These are phyloP conservation scores for Verbena officinalis DNA, from an alignment of 257 asterid genomes.

Conservation along the genomic window DNA sequence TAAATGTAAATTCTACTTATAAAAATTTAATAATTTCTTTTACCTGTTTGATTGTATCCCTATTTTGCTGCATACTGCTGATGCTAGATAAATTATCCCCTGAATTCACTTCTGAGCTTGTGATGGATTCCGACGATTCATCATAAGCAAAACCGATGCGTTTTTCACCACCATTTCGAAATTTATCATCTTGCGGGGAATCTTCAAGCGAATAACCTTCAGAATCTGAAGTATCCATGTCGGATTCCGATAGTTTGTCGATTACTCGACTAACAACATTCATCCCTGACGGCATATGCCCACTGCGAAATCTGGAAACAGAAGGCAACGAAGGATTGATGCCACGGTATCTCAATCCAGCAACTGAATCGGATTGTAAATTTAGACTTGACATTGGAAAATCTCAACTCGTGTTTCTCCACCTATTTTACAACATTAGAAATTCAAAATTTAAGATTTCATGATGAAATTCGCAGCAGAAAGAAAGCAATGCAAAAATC, in stretches of 20 bases:
- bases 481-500: neutral
- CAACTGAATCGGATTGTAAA: slow-evolving; percentile 41
- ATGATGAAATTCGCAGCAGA: neutral
- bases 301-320: slow-evolving; percentile 50
- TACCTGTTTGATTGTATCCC: no score
- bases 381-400: slow-evolving; percentile 50
- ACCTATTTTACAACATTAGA: slow-evolving; percentile 30
- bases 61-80: no score
- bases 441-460: slow-evolving; percentile 21
- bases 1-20: no score
- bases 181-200: slow-evolving; percentile 79
- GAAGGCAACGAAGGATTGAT: slow-evolving; percentile 60
- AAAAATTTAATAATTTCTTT: no score
- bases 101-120: slow-evolving; percentile 49
- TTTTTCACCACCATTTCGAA: slow-evolving; percentile 36
- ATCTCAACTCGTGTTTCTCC: slow-evolving; percentile 19
- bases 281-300: slow-evolving; percentile 56
- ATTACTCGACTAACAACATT: slow-evolving; percentile 37
- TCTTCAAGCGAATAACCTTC: slow-evolving; percentile 67
- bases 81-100: no score
- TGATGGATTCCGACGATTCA: slow-evolving; percentile 47
- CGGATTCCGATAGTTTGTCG: slow-evolving; percentile 49
- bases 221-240: slow-evolving; percentile 79
- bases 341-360: slow-evolving; percentile 49
- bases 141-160: slow-evolving; percentile 34